Evolutionary conservation across 2,329 filamentous ascomycete species (phyloP).

Genomic region (Gliomastix tumulicola): DNA sequence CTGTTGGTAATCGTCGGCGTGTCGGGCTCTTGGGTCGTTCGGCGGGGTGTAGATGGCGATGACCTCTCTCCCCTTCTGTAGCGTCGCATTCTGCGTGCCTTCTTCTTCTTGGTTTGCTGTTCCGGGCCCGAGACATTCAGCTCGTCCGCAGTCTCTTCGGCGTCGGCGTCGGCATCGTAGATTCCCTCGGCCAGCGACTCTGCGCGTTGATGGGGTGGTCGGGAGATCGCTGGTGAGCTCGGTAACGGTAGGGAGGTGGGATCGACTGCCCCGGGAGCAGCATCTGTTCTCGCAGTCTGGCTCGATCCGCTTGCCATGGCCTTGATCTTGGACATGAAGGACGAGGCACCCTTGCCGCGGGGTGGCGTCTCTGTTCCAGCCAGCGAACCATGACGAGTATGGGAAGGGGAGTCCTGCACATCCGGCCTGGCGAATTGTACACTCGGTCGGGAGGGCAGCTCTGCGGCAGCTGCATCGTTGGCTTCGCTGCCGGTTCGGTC

Average conservation of each 20-base stretch:
- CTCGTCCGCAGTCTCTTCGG: conserved; percentile 82
- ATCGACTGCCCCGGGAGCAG: no score
- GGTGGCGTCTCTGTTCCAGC: conserved; percentile 55
- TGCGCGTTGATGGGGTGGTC: conserved; percentile 37
- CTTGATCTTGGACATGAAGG: conserved; percentile 73
- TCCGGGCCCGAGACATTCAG: conserved; percentile 32
- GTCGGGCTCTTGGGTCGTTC: conserved; percentile 29
- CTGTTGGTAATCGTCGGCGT: conserved; percentile 28
- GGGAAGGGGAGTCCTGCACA: conserved; percentile 38
- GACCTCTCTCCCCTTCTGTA: conserved; percentile 49
- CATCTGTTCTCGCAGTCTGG: no score
- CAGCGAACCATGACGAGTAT: conserved; percentile 58
- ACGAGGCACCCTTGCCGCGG: conserved; percentile 50
- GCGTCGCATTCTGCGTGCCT: conserved; percentile 55
- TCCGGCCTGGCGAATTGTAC: conserved; percentile 68
- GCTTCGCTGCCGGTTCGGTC: neutral
- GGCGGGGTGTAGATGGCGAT: conserved; percentile 57
- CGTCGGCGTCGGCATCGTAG: conserved; percentile 54
- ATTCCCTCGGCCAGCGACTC: conserved; percentile 45
- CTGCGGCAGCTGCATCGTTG: neutral
- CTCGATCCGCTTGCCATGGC: conserved; percentile 57
- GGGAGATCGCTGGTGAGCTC: conserved; percentile 25
- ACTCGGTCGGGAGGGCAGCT: conserved; percentile 38
- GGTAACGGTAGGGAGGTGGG: conserved; percentile 40
- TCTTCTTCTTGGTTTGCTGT: conserved; percentile 32